Conservation (phyloP, 495 filamentous ascomycete genomes). For the Neurospora sp. region DNA sequence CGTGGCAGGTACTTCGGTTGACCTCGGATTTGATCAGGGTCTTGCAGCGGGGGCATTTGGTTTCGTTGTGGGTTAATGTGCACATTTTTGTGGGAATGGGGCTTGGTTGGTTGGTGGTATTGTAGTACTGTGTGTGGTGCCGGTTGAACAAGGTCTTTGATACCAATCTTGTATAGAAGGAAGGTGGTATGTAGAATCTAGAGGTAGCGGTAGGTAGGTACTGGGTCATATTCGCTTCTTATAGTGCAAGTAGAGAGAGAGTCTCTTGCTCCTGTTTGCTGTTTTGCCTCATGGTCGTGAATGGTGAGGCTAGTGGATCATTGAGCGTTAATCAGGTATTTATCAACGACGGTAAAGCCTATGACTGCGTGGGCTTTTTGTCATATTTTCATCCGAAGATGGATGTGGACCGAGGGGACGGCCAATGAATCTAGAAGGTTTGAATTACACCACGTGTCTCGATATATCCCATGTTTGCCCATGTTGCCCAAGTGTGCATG, state of each 20-base stretch:
- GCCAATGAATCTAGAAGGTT: not conserved
- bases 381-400: not conserved
- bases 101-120: not conserved
- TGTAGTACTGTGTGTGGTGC: too few relatives aligned
- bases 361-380: not conserved
- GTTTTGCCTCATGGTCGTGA: too few relatives aligned
- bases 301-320: not conserved
- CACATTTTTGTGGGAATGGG: not conserved
- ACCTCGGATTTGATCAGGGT: not conserved
- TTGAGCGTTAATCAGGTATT: not conserved
- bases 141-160: too few relatives aligned
- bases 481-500: too few relatives aligned
- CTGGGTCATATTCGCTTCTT: too few relatives aligned
- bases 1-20: not conserved
- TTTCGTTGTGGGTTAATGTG: not conserved
- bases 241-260: too few relatives aligned
- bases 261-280: too few relatives aligned
- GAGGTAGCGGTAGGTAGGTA: too few relatives aligned
- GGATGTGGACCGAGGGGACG: not conserved
- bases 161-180: too few relatives aligned
- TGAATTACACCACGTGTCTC: not conserved
- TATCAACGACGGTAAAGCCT: not conserved
- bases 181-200: too few relatives aligned
- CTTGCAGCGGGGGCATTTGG: not conserved
- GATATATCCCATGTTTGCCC: too few relatives aligned